Base-by-base conservation (phyloP, 2,329 filamentous ascomycete genomes). In the Fusarium sp. region DNA sequence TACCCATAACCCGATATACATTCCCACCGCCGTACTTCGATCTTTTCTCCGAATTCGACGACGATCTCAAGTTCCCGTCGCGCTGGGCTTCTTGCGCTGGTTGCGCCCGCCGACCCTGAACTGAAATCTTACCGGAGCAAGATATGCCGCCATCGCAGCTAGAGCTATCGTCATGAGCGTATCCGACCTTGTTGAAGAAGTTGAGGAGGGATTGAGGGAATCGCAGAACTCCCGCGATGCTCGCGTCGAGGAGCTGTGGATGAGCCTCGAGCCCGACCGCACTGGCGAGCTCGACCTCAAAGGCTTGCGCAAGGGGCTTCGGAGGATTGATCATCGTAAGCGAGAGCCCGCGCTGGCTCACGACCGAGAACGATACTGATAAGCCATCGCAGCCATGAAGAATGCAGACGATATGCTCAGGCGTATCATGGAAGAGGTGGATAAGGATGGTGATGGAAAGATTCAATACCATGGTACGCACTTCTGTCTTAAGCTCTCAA, bases 261-360 rank as follows among this genome's bases (percentile, higher is more conserved):
- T 80, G 73, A 88, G 86, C 71, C 84, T 99, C 66, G 93, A 96
- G 76, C 88, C 89, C 65, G 85, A 87, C 65, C 83, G 84, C 56
- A 88, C 89, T 69, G 92, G 92, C 56, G 88, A 92, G 74, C 82
- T 99, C 69, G 93, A 98, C 77, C 81, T 96, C 65, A 88, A 89
- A 74, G 93, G 88, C 29, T 80, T 99, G 68, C 90, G 93, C 78
- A 91, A 88, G 78, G 95, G 94, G 4, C 79, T 99, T 72, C 87
- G 83, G 74, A 91, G 88, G 76, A 92, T 98, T 71, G 93, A 98
- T 75, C 95, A 99, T 75, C 95, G 93, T 96, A 73, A 78, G 81
- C 70, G 39, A 61, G 42, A 45, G 47, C 45, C 49, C 53, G 44
- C 35, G 53, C 17, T 46, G 43, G 49, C 47, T 41, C 42, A 41